Base-by-base conservation (phyloP, 805 yeast genomes). In the Sungouiozyma ichnusensis region DNA sequence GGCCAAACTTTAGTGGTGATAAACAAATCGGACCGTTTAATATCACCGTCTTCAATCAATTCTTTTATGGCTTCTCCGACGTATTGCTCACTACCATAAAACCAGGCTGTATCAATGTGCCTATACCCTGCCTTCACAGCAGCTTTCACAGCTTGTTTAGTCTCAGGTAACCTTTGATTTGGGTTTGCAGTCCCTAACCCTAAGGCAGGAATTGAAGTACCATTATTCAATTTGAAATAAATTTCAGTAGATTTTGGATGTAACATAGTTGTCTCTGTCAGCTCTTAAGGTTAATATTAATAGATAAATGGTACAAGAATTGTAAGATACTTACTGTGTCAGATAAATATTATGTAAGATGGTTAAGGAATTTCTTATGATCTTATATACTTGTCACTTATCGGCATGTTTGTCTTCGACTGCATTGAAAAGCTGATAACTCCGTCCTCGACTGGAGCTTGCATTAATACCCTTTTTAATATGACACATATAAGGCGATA, bases 1-100 rank as follows among this genome's bases (percentile, higher is more conserved):
- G 74, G 71, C 79, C 82, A 76, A 43, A 83, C 75, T 58, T 84
- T 84, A 38, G 88, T 81, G 42, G 88, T 81, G 51, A 84, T 66
- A 53, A 79, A 83, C 16, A 84, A 50, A 20, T 81, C 81, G 47
- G 74, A 74, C 54, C 79, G 64, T 49, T 68, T 68, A 39, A 71
- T 58, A 15, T 56, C 52, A 11, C 76, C 73, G 44, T 67, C 70
- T 14, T 60, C 69, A 44, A 76, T 63, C 43, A 72, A 58, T 44
- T 70, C 71, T 41, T 69, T 66, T 46, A 78, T 57, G 3, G 69
- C 92, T 40, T 69, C 66, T 27, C 94, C 87, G 13, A 81, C 80
- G 48, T 73, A 77, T 15, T 60, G 67, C 59, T 85, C 94, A 55
- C 79, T 80, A 2, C 73, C 73, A 58, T 84, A 84, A 45, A 71